Evolutionary conservation across 2,329 filamentous ascomycete genomes (phyloP), one percentile per base, ranked within the genome.

Genomic region (Lasiodiplodia hormozganensis): DNA sequence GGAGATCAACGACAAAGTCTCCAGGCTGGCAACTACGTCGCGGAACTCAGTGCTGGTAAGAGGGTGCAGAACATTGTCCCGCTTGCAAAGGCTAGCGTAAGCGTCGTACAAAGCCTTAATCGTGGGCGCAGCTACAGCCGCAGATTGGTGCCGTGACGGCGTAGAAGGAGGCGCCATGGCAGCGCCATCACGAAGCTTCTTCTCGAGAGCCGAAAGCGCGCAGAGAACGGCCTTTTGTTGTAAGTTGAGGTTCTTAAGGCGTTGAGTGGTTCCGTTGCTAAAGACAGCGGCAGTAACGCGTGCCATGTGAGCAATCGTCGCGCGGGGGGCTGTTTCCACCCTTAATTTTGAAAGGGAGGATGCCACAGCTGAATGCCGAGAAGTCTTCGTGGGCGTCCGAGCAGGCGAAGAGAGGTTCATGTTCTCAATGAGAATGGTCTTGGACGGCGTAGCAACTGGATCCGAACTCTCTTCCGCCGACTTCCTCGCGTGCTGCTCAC

Each of bases 151-250:
- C 67, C 81, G 83, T 10, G 82, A 83, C 8, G 82, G 82, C 0
- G 82, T 84, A 8, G 60, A 47, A 25, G 70, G 52, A 8, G 14
- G 40, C 12, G 52, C 53, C 53, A 36, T 23, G 47, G 36, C 23
- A 8, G 73, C 76, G 1, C 76, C 74, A n/a, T 77, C 82, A 60
- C 88, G 85, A 72, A 88, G 90, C 71, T 89, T 89, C 74, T 91
- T 92, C 78, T 97, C 94, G n/a, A 96, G 88, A 2, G 93, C 93
- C 49, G 95, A 86, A 16, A 99, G 85, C 0, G 95, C 89, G 81
- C 96, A 99, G 11, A 99, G 85, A 0, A 95, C 94, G 4, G 95
- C 96, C 79, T 97, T 98, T 79, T 99, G 96, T 77, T 99, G 96
- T 2, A 99, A 86, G 77, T 98, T 99, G 68, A 99, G 87, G 4